Percentiles rank a stretch among this genome's conserved stretches.
Conservation (phyloP, 495 filamentous ascomycete species). For the Aspergillus avenaceus region DNA sequence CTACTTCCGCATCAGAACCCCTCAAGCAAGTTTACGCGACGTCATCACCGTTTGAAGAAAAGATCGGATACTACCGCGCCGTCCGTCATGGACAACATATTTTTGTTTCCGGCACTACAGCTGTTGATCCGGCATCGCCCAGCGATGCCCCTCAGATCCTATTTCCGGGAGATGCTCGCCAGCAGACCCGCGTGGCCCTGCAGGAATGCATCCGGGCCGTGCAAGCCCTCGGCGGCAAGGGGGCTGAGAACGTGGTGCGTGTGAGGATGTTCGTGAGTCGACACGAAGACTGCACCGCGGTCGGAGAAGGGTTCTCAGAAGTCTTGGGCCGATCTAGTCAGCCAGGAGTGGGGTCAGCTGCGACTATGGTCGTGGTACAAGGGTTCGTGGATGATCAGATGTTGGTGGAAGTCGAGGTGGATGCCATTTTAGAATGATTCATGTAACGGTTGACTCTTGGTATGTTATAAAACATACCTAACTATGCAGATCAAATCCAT, state of each 20-base stretch:
- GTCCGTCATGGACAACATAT: conserved; percentile 39
- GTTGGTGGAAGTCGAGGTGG: conserved; percentile 44
- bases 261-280: conserved; percentile 38
- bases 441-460: neutral
- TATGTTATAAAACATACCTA: neutral
- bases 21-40: conserved; percentile 29
- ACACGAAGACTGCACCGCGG: conserved; percentile 29
- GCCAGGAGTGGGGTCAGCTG: conserved; percentile 30
- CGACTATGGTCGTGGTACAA: conserved; percentile 41
- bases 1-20: neutral
- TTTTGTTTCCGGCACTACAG: conserved; percentile 46
- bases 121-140: conserved; percentile 32
- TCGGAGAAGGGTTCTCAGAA: conserved; percentile 32
- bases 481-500: neutral
- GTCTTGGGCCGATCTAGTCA: conserved; percentile 26
- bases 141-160: conserved; percentile 29
- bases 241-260: conserved; percentile 33
- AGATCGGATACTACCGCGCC: conserved; percentile 45
- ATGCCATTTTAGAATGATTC: conserved; percentile 32
- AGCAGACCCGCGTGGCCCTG: conserved; percentile 36
- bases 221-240: conserved; percentile 35
- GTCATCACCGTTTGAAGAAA: conserved; percentile 39
- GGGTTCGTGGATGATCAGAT: conserved; percentile 44
- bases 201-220: conserved; percentile 38
- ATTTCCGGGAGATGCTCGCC: conserved; percentile 34